Base-by-base conservation (phyloP, 164 flowering plant genomes). In the Berberis thunbergii region DNA sequence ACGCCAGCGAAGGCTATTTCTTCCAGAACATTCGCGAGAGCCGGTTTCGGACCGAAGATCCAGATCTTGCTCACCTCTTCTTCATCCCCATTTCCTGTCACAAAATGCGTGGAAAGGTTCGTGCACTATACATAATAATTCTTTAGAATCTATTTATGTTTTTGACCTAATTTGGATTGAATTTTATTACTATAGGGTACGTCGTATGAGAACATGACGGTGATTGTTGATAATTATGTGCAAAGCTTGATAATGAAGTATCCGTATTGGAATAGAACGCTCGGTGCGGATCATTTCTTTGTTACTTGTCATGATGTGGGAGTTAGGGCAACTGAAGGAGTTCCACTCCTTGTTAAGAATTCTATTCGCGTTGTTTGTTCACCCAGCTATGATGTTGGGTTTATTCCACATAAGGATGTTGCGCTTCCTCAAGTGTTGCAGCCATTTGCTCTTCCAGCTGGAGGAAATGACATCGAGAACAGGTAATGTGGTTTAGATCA, bases 241-340 rank as follows among this genome's bases (percentile, higher is more conserved):
- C 85, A 84, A 59, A 64, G 86, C 60, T 81, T 94, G 55, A 89
- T 88, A 56, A 64, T 69, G 62, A 94, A 94, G 81, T 91, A 91
- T 65, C 99, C 99, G 54, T 89, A 86, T 65, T 94, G 99, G 99
- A 94, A 94, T 75, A 86, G 97, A 74, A 91, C n/a, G 43, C 71
- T 94, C 61, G 99, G 97, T 55, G 91, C 99, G 2, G 99, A 94
- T 79, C 99, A 94, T 68, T 94, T 94, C 74, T 89, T 91, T 72
- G 99, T 94, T 45, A 89, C 99, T 63, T 91, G 99, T 65, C 99
- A 94, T 83, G 99, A 94, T 84, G 96, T 94, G 60, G 99, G 99
- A 70, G 97, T 89, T 43, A 87, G 99, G 73, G 96, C 99, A 61
- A 84, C 93, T 45, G 97, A 94, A 78, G 94, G 97, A 56, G 73